Conservation (phyloP, 2,329 filamentous ascomycete species). For the Beauveria varroae region DNA sequence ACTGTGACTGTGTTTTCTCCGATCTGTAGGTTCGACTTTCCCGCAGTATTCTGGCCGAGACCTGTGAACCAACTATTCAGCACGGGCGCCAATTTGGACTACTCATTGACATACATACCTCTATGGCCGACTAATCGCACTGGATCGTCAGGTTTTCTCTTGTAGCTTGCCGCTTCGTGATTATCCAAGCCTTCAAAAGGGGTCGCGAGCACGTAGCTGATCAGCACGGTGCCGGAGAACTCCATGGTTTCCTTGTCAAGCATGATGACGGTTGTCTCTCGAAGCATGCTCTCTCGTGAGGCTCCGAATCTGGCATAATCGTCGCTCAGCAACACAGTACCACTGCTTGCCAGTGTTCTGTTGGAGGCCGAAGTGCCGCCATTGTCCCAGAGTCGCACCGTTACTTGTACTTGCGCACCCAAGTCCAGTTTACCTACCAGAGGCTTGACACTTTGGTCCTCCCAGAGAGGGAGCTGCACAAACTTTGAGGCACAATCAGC, state of each 20-base stretch:
- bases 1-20: constrained; percentile 8
- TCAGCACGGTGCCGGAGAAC: constrained; percentile 24
- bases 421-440: constrained; percentile 17
- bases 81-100: neutral
- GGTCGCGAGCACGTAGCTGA: constrained; percentile 25
- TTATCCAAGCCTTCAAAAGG: constrained; percentile 15
- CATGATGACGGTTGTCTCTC: constrained; percentile 25
- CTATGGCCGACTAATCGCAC: constrained; percentile 25
- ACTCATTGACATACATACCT: constrained; percentile 17
- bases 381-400: constrained; percentile 17
- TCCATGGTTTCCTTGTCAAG: constrained; percentile 22
- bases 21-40: neutral
- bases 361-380: neutral
- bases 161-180: neutral
- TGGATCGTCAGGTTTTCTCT: neutral
- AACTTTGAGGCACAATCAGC: neutral
- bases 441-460: constrained; percentile 17
- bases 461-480: constrained; percentile 19
- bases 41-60: constrained; percentile 7
- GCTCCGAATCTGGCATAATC: constrained; percentile 19
- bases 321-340: constrained; percentile 20
- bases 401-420: constrained; percentile 11
- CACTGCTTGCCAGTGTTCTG: constrained; percentile 18
- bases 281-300: constrained; percentile 24
- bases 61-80: neutral